These are phyloP conservation scores for Cerioporus squamosus DNA, from an alignment of 1,284 basidiomycete genomes.

Conservation along the genomic window DNA sequence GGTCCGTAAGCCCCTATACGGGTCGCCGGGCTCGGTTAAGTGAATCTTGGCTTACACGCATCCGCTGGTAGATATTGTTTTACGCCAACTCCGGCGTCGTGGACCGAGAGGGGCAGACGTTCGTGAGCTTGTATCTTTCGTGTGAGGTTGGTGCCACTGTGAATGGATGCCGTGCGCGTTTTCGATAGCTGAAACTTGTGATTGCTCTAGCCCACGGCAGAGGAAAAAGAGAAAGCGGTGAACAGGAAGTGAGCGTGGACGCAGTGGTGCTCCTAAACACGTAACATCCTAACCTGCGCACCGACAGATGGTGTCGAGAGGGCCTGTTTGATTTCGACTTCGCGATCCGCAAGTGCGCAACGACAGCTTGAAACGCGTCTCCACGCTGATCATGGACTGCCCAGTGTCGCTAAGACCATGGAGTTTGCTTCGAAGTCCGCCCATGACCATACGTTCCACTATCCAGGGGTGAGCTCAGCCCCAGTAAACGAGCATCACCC, in stretches of 20 bases:
- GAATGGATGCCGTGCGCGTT: neutral
- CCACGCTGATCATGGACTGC: neutral
- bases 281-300: neutral
- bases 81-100: slow-evolving; percentile 79
- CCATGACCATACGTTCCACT: slow-evolving; percentile 82
- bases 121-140: slow-evolving; percentile 76
- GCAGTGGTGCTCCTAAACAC: neutral
- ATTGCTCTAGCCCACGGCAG: slow-evolving; percentile 63
- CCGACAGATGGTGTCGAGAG: slow-evolving; percentile 75
- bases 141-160: slow-evolving; percentile 67
- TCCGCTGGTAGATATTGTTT: slow-evolving; percentile 71
- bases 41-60: neutral
- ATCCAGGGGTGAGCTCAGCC: slow-evolving; percentile 52
- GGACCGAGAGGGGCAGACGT: slow-evolving; percentile 44
- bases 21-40: neutral
- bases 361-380: neutral
- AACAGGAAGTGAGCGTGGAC: slow-evolving; percentile 56
- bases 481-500: neutral
- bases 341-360: slow-evolving; percentile 71
- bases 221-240: slow-evolving; percentile 70
- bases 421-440: slow-evolving; percentile 78
- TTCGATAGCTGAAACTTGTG: neutral
- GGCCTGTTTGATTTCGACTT: slow-evolving; percentile 86
- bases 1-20: slow-evolving; percentile 45
- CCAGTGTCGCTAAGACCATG: slow-evolving; percentile 53